phyloP scores from a whole-genome alignment of 805 yeast species.

The Metschnikowia vanudenii region DNA sequence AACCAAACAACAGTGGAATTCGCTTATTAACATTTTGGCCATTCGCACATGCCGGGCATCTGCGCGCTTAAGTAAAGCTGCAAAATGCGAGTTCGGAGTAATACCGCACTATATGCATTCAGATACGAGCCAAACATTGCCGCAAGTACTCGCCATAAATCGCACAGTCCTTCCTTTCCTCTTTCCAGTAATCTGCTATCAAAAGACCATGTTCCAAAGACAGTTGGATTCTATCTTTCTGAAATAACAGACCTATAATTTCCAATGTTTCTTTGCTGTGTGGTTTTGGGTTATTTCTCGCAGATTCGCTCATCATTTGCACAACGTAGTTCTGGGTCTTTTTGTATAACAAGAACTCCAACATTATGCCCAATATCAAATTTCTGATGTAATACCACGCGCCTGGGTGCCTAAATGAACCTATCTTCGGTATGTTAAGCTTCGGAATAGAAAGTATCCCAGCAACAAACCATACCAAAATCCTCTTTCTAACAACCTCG shows the following conservation, averaged over 20 bases:
- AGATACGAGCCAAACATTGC: constrained; percentile 10
- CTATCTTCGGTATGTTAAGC: constrained; percentile 34
- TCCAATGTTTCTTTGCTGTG: not conserved
- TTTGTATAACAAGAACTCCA: constrained; percentile 30
- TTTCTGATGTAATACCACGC: constrained; percentile 40
- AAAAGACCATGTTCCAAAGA: constrained; percentile 30
- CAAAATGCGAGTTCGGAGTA: constrained; percentile 22
- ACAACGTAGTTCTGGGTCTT: constrained; percentile 27
- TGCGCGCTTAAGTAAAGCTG: constrained; percentile 17
- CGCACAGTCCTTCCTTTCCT: constrained; percentile 33
- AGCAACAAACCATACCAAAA: constrained; percentile 29
- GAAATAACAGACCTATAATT: constrained; percentile 4
- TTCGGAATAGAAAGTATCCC: constrained; percentile 32
- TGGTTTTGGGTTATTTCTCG: not conserved
- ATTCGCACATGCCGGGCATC: constrained; percentile 1
- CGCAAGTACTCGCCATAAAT: constrained; percentile 28
- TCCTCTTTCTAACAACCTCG: constrained; percentile 24
- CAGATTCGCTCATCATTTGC: not conserved
- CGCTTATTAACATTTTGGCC: not conserved
- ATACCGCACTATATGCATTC: constrained; percentile 8
- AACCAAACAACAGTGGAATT: not conserved
- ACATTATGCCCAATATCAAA: constrained; percentile 29
- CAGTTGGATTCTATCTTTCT: constrained; percentile 1
- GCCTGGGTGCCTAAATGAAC: constrained; percentile 41
- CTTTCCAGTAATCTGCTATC: constrained; percentile 36